Conservation (phyloP, 305 asterid species). For the Fraxinus sp. region DNA sequence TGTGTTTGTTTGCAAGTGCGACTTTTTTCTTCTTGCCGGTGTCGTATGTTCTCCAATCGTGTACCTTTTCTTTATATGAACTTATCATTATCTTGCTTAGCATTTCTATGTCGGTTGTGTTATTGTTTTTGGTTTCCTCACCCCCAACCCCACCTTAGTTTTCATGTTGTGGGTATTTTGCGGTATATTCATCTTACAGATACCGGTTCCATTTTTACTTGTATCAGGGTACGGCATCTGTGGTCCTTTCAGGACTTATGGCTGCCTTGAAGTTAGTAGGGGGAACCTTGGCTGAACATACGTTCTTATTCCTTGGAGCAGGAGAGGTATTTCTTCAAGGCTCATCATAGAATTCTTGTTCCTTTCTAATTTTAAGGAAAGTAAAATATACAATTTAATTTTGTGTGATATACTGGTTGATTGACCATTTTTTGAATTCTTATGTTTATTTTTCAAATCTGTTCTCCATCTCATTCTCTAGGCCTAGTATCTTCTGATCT, state of each 20-base stretch:
- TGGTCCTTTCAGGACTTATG: constrained; percentile 88
- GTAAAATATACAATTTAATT: background rate
- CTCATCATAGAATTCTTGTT: background rate
- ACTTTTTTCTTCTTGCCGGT: background rate
- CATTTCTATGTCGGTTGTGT: background rate
- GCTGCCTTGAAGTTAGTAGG: constrained; percentile 76
- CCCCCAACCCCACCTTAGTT: background rate
- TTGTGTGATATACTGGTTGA: background rate
- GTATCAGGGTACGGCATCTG: constrained; percentile 94
- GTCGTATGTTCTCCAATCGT: background rate
- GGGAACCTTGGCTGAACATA: constrained; percentile 79
- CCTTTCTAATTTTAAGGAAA: background rate
- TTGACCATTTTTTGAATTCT: background rate
- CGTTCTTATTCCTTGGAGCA: constrained; percentile 93
- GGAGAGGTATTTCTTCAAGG: constrained; percentile 66
- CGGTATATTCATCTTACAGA: background rate
- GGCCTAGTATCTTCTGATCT: background rate
- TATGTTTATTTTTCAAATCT: constrained; percentile 4
- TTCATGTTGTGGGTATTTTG: background rate
- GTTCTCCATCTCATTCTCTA: background rate
- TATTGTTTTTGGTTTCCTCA: background rate
- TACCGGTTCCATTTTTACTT: constrained; percentile 8
- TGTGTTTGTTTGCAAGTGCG: background rate
- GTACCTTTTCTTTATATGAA: background rate
- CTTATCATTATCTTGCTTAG: background rate